Percentiles rank a stretch among this genome's conserved stretches.
phyloP scores from a whole-genome alignment of 345 rosid genomes.

The Hibiscus trionum region DNA sequence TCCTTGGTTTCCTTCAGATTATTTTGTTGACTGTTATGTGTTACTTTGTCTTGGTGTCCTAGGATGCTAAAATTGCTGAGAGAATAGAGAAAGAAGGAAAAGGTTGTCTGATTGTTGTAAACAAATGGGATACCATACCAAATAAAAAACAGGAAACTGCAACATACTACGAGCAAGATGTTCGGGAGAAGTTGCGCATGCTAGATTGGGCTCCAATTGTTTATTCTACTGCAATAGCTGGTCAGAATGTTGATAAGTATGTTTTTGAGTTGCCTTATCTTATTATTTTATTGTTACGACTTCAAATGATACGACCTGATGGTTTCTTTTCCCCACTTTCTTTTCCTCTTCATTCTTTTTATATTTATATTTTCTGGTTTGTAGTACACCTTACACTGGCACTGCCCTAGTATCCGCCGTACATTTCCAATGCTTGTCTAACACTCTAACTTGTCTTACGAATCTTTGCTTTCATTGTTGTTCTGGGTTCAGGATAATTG shows the following conservation, averaged over 20 bases:
- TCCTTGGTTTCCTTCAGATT: neutral
- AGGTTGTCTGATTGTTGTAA: constrained; percentile 91
- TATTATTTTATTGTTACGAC: neutral
- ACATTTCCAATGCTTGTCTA: neutral
- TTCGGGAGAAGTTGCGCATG: constrained; percentile 76
- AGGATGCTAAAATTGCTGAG: constrained; percentile 89
- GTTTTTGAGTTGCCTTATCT: constrained; percentile 15
- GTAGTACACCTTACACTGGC: neutral
- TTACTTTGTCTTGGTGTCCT: constrained; percentile 14
- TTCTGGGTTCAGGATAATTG: constrained; percentile 52
- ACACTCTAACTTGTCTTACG: neutral
- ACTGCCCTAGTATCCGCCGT: neutral
- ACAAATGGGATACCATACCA: constrained; percentile 97
- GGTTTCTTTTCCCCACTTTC: neutral
- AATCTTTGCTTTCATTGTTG: neutral
- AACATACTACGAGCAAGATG: constrained; percentile 74
- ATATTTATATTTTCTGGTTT: neutral
- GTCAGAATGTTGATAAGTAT: constrained; percentile 83
- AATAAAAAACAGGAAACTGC: constrained; percentile 82
- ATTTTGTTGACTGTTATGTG: neutral
- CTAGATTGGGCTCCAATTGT: constrained; percentile 96
- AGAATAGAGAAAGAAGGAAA: constrained; percentile 92
- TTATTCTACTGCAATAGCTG: constrained; percentile 83
- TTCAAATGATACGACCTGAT: neutral
- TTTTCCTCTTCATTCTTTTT: neutral